Evolutionary conservation across 2,329 filamentous ascomycete genomes (phyloP).

Genomic region (Ophiostoma piceae): DNA sequence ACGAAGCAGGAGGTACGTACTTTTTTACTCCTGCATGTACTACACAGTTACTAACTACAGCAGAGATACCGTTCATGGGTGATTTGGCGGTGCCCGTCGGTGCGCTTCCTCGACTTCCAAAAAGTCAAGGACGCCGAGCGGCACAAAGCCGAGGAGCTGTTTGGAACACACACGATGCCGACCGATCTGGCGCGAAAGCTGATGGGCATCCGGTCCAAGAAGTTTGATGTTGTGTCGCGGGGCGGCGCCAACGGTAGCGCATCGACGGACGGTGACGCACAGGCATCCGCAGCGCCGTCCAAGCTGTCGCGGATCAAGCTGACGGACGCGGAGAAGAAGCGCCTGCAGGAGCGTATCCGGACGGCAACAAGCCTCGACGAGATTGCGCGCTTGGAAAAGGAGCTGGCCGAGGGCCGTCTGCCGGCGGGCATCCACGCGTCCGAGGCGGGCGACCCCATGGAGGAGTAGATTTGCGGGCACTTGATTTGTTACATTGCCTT

Average conservation of each 20-base stretch:
- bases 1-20: constrained; percentile 78
- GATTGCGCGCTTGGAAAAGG: constrained; percentile 85
- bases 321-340: constrained; percentile 81
- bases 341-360: constrained; percentile 78
- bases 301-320: constrained; percentile 75
- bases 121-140: constrained; percentile 89
- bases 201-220: constrained; percentile 74
- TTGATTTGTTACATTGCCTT: not conserved
- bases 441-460: constrained; percentile 51
- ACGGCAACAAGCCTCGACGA: constrained; percentile 86
- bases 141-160: constrained; percentile 68
- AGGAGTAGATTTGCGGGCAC: constrained; percentile 43
- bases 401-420: constrained; percentile 81
- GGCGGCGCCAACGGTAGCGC: constrained; percentile 26
- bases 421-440: constrained; percentile 59
- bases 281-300: constrained; percentile 38
- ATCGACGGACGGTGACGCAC: constrained; percentile 30
- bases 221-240: constrained; percentile 53
- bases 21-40: not conserved
- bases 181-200: constrained; percentile 76
- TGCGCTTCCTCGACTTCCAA: constrained; percentile 87
- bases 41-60: not conserved
- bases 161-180: constrained; percentile 72
- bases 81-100: constrained; percentile 75
- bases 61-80: constrained; percentile 91